A percentile compares a stretch with the other conserved stretches of the same genome.
These are phyloP conservation scores for Trichophyton schoenleinii DNA, from an alignment of 2,329 filamentous ascomycete genomes.

Conservation along the genomic window DNA sequence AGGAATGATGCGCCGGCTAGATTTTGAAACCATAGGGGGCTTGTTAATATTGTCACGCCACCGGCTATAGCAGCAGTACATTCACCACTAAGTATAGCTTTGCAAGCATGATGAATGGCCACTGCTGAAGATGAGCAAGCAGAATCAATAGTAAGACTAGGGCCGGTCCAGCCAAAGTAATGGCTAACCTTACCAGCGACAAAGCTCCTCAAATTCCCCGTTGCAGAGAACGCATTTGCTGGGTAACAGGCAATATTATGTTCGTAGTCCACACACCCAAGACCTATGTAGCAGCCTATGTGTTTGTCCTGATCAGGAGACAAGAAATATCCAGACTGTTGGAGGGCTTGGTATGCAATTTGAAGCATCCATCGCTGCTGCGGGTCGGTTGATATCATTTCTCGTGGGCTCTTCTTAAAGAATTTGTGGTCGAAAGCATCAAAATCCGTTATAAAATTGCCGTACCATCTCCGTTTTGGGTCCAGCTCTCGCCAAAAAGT, in stretches of 20 bases:
- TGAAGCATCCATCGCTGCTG: constrained; percentile 16
- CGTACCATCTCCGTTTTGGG: constrained; percentile 9
- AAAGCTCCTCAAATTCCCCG: constrained; percentile 16
- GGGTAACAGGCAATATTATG: constrained; percentile 7
- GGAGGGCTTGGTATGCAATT: constrained; percentile 11
- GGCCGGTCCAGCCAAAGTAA: constrained; percentile 20
- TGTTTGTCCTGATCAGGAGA: constrained; percentile 13
- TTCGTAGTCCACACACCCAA: constrained; percentile 5
- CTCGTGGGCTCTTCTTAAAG: constrained; percentile 10
- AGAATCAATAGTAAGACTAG: constrained; percentile 20
- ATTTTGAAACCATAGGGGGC: constrained; percentile 11
- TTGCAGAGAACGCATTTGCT: constrained; percentile 12
- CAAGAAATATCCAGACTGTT: constrained; percentile 11
- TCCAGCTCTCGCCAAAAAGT: constrained; percentile 8
- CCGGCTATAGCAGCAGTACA: constrained; percentile 12
- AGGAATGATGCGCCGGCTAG: constrained; percentile 15
- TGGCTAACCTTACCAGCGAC: constrained; percentile 21
- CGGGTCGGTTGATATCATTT: constrained; percentile 16
- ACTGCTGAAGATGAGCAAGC: constrained; percentile 19
- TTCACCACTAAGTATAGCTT: constrained; percentile 14
- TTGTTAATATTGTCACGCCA: constrained; percentile 9
- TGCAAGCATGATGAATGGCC: constrained; percentile 22
- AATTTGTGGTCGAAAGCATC: constrained; percentile 23
- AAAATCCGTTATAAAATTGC: constrained; percentile 16
- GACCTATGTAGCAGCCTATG: constrained; percentile 13